Conservation (phyloP, 2,329 filamentous ascomycete genomes). For the Nakataea oryzae region DNA sequence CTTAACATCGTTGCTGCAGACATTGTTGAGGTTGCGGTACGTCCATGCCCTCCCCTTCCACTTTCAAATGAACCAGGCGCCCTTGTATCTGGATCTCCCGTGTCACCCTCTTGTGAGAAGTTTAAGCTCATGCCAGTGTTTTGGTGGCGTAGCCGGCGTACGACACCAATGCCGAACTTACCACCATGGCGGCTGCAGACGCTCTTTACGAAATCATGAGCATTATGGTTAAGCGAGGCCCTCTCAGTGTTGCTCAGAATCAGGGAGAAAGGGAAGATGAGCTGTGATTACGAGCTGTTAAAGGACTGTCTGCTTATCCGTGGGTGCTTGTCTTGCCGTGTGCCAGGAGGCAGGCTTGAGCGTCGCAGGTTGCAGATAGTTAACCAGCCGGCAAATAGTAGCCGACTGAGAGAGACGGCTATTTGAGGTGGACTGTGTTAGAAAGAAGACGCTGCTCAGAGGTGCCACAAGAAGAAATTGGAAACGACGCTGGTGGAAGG, state of each 20-base stretch:
- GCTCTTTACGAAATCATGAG: conserved; percentile 70
- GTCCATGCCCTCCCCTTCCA: conserved; percentile 9
- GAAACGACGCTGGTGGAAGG: not conserved
- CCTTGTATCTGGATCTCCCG: not conserved
- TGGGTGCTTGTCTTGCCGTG: not conserved
- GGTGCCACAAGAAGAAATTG: not conserved
- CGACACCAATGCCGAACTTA: conserved; percentile 62
- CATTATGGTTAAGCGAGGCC: conserved; percentile 72
- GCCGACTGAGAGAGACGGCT: not conserved
- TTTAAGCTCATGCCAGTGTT: not conserved
- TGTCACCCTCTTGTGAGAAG: conserved; percentile 2
- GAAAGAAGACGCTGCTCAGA: not conserved
- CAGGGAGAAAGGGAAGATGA: not conserved
- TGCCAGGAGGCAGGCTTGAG: not conserved
- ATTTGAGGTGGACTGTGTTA: not conserved
- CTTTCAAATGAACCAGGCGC: no score
- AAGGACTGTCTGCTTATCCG: not conserved
- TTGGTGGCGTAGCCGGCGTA: conserved; percentile 43
- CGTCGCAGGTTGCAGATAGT: not conserved
- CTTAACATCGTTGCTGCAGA: conserved; percentile 62
- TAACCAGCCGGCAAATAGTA: not conserved
- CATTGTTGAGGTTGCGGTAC: conserved; percentile 59
- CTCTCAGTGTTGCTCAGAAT: conserved; percentile 36
- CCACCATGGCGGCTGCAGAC: conserved; percentile 64
- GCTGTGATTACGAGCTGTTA: not conserved